Evolutionary conservation across 305 asterid species (phyloP), one percentile per base, ranked within the genome.

Genomic region (Lippia alba): DNA sequence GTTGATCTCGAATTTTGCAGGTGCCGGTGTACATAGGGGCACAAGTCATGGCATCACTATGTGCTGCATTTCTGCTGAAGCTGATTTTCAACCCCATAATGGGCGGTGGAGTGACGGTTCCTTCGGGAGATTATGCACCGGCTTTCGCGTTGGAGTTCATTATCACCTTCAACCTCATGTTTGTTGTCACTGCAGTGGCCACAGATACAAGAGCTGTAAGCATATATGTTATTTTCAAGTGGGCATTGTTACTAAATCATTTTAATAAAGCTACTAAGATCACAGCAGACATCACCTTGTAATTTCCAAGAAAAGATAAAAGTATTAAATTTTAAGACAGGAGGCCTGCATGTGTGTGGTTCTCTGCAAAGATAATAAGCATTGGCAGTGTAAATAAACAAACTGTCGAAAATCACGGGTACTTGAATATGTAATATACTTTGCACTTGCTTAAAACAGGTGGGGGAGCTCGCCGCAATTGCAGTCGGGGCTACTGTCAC

Each of bases 121-220:
- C 94, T 8, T 71, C 87, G 12, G 84, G 76, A n/a, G 72, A 76
- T 15, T 72, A 75, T 56, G 77, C 76, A 55, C 87, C 82, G 75
- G 91, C 94, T 70, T 88, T 85, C 71, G 80, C 82, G 19, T 79
- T 88, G 71, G 94, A 86, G 79, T 81, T 88, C 74, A 84, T 88
- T 49, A 88, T 88, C 74, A 76, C 81, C 72, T 88, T 88, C 84
- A 88, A 82, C 56, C 94, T 86, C 82, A 85, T 88, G 94, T 88
- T 88, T 71, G 94, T 88, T 56, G 82, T 88, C 66, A 88, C 91
- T 53, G 94, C 94, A 3, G 88, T 88, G 17, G 84, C 94, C 51
- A 88, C 94, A 8, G 91, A 88, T 85, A 82, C 91, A 39, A 76
- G 94, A 88, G 91, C 91, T 44, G 94, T 86, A 84, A 82, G 85